Evolutionary conservation across 2,329 filamentous ascomycete genomes (phyloP).

Genomic region (Pseudogymnoascus sp.): DNA sequence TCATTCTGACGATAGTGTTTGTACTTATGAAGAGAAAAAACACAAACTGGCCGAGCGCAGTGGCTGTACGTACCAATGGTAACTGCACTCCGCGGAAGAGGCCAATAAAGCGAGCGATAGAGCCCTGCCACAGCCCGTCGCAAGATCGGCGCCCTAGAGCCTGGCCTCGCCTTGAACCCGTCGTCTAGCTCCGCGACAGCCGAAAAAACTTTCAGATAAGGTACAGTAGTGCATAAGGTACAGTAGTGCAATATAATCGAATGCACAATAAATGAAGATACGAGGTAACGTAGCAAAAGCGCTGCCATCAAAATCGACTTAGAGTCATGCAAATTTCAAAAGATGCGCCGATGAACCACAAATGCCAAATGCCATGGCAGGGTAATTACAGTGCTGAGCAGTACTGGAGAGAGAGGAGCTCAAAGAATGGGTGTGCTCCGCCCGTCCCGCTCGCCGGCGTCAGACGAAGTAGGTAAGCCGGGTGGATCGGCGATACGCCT

Average conservation of each 20-base stretch:
- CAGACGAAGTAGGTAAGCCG: neutral
- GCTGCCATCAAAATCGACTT: neutral
- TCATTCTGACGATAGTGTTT: neutral
- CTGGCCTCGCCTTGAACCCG: neutral
- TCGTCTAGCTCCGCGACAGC: neutral
- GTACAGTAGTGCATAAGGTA: conserved; percentile 6
- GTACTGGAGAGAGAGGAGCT: neutral
- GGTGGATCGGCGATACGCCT: neutral
- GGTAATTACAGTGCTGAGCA: neutral
- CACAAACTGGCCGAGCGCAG: neutral
- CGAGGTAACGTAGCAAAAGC: neutral
- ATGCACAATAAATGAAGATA: neutral
- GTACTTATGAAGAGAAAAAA: neutral
- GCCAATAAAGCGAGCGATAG: neutral
- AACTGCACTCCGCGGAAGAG: neutral
- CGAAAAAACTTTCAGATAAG: neutral
- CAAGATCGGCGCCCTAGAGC: neutral
- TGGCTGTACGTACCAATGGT: neutral
- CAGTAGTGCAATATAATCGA: neutral
- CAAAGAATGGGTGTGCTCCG: neutral
- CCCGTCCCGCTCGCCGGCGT: neutral
- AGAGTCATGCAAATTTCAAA: neutral
- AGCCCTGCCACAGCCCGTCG: neutral
- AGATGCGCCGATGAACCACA: neutral
- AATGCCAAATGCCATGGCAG: neutral